Percentiles rank a stretch among this genome's conserved stretches.
phyloP scores from a whole-genome alignment of 2,329 filamentous ascomycete species.

The Magnaporthiopsis incrustans region DNA sequence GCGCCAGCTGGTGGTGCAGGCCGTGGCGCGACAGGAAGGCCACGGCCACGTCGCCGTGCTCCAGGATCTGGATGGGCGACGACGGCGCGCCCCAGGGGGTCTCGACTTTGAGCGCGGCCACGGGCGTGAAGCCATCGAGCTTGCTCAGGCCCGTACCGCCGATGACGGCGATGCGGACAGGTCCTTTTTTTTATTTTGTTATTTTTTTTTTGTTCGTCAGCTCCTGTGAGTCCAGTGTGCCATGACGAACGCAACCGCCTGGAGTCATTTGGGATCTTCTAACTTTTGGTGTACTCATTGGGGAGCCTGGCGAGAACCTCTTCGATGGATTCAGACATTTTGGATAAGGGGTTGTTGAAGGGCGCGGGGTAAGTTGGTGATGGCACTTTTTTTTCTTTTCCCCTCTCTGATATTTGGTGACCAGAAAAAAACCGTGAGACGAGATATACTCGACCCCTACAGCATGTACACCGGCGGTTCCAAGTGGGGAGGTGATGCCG shows the following conservation, averaged over 20 bases:
- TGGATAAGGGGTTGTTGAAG: neutral
- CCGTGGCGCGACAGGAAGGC: conserved; percentile 95
- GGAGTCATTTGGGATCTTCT: neutral
- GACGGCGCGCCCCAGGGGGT: conserved; percentile 87
- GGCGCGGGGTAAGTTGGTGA: too few relatives aligned
- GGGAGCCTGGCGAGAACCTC: conserved; percentile 5
- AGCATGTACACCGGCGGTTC: neutral
- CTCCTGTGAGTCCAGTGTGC: neutral
- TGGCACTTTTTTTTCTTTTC: too few relatives aligned
- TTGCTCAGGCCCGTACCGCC: conserved; percentile 88
- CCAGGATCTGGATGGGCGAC: conserved; percentile 73
- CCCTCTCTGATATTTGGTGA: neutral
- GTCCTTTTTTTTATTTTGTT: conserved; percentile 38
- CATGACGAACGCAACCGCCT: neutral
- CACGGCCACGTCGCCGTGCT: conserved; percentile 73
- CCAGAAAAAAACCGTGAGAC: neutral
- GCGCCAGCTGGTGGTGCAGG: conserved; percentile 76
- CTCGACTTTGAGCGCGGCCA: conserved; percentile 64
- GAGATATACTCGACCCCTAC: neutral
- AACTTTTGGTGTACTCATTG: conserved; percentile 8
- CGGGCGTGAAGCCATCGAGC: conserved; percentile 77
- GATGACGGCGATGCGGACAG: conserved; percentile 79
- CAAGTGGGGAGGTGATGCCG: neutral
- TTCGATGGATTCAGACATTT: conserved; percentile 6
- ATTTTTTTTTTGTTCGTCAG: neutral